phyloP scores from a whole-genome alignment of 495 filamentous ascomycete genomes.

The Talaromyces liani region DNA sequence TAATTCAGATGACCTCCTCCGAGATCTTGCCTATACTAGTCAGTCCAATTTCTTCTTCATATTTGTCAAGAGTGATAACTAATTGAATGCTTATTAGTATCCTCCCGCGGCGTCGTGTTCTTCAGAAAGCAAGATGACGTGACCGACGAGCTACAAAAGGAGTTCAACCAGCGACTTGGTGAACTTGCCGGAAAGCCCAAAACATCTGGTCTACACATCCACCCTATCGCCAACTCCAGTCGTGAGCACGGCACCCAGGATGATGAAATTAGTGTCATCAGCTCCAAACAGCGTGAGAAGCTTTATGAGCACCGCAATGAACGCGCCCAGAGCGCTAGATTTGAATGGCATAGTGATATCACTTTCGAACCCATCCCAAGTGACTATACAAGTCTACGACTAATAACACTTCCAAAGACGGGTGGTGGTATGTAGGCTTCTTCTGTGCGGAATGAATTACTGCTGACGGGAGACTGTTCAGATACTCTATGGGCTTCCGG shows the following conservation, averaged over 20 bases:
- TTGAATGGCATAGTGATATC: constrained; percentile 59
- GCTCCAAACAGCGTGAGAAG: constrained; percentile 44
- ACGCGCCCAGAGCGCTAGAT: neutral
- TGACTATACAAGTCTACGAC: constrained; percentile 55
- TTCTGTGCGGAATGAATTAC: neutral
- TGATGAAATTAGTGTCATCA: constrained; percentile 62
- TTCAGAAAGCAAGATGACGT: constrained; percentile 59
- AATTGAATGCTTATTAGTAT: constrained; percentile 37
- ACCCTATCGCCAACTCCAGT: constrained; percentile 49
- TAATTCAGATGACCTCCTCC: constrained; percentile 59
- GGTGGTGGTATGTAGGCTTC: constrained; percentile 47
- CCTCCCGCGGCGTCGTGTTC: constrained; percentile 65
- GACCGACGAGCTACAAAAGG: constrained; percentile 53
- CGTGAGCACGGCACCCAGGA: constrained; percentile 43
- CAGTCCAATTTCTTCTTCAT: constrained; percentile 24
- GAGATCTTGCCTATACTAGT: constrained; percentile 9
- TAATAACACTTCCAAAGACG: constrained; percentile 57
- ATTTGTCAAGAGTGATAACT: neutral
- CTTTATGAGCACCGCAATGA: constrained; percentile 30
- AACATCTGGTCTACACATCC: constrained; percentile 56
- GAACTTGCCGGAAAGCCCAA: constrained; percentile 53
- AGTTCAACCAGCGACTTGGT: constrained; percentile 51
- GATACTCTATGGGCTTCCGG: constrained; percentile 35
- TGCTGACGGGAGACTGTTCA: neutral
- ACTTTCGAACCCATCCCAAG: constrained; percentile 59